A percentile compares a stretch with the other conserved stretches of the same genome.
Evolutionary conservation across 1,284 basidiomycete species (phyloP).

Genomic region (Tilletia horrida): DNA sequence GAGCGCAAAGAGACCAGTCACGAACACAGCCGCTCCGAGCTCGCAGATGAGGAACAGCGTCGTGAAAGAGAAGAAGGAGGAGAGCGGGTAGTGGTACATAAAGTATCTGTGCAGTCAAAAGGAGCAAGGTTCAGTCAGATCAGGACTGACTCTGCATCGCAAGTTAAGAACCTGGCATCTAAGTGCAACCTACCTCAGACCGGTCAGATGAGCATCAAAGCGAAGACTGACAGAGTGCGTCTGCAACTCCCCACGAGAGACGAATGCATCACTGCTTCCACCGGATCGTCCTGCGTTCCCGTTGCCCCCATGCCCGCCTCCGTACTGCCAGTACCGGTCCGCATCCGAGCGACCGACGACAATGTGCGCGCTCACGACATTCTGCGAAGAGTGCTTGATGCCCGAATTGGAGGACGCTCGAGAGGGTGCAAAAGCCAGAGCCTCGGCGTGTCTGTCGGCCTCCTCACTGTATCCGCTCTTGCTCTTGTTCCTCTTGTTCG

Average conservation of each 20-base stretch:
- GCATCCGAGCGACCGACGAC: conserved; percentile 41
- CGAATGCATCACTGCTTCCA: conserved; percentile 29
- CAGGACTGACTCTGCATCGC: too few species aligned
- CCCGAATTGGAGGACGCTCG: conserved; percentile 17
- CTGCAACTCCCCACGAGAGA: conserved; percentile 47
- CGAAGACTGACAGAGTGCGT: conserved; percentile 40
- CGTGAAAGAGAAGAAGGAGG: conserved; percentile 46
- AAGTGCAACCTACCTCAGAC: conserved; percentile 30
- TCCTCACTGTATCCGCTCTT: not conserved
- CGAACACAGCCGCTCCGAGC: conserved; percentile 42
- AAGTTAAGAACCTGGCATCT: too few species aligned
- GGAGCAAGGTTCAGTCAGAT: too few species aligned
- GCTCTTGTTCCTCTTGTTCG: conserved; percentile 12
- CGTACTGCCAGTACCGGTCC: conserved; percentile 42
- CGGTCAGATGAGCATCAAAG: conserved; percentile 49
- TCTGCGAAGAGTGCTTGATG: conserved; percentile 14
- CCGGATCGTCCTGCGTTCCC: conserved; percentile 26
- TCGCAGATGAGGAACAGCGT: conserved; percentile 46
- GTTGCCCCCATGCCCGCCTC: conserved; percentile 27
- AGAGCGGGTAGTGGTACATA: conserved; percentile 49
- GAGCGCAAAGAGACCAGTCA: conserved; percentile 44
- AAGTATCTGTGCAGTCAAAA: conserved; percentile 31
- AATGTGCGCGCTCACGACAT: conserved; percentile 17
- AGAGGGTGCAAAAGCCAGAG: not conserved
- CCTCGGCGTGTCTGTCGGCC: too few species aligned